Conservation (phyloP, 768 basidiomycete genomes). For the Cystobasidiopsis lactophilus region DNA sequence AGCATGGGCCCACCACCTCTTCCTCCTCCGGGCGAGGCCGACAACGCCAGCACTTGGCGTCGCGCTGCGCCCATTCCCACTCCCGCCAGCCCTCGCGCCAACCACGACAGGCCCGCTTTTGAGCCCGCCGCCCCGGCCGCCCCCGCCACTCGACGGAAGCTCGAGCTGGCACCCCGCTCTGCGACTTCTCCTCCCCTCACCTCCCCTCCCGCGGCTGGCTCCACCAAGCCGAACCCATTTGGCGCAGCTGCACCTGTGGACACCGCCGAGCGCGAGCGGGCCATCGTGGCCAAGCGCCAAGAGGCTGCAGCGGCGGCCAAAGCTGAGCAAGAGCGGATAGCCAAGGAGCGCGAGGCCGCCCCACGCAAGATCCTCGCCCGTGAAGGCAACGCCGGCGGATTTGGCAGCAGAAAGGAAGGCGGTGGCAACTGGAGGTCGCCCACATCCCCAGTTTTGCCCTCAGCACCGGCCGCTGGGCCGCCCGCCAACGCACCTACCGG, state of each 20-base stretch:
- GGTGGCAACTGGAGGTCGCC: no score
- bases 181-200: constrained; percentile 52
- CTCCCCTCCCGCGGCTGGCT: constrained; percentile 33
- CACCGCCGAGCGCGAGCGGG: constrained; percentile 41
- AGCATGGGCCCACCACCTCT: constrained; percentile 8
- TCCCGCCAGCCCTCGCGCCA: constrained; percentile 4
- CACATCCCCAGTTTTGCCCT: no score
- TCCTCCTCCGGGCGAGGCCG: constrained; percentile 13
- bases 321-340: constrained; percentile 14
- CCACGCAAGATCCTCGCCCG: background rate
- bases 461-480: no score
- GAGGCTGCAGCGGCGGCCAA: constrained; percentile 20
- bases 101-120: background rate
- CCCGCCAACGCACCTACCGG: no score
- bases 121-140: constrained; percentile 41
- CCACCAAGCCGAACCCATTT: constrained; percentile 45
- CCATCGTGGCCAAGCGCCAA: constrained; percentile 20
- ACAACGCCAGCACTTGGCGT: constrained; percentile 1
- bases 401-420: background rate
- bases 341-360: background rate
- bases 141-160: constrained; percentile 49
- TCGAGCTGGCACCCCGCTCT: constrained; percentile 63
- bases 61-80: constrained; percentile 8
- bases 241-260: constrained; percentile 82
- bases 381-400: background rate